Base-by-base conservation (phyloP, 805 yeast genomes). In the Cyberlindnera suaveolens region DNA sequence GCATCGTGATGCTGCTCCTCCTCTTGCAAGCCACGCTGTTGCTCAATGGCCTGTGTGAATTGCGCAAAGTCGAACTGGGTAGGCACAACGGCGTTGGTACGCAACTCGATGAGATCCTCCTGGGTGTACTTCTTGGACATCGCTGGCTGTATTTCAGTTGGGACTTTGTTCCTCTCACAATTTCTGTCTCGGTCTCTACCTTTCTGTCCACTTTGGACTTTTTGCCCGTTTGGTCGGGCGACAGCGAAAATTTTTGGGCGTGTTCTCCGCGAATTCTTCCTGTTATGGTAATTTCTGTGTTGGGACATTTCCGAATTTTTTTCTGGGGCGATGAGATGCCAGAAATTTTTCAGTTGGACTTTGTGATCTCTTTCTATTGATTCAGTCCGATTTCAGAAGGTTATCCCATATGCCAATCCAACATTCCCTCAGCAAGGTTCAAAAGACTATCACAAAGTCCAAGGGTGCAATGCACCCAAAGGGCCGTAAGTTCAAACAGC, bases 401-500 rank as follows among this genome's bases (percentile, higher is more conserved):
- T 14, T 10, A 10, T 14, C 31, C 26, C 36, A 6, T 4, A 55
- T 83, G 90, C 88, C 88, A 14, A 64, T 81, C 47, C 82, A 78
- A 15, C 85, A 84, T 56, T 78, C 78, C 47, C 68, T 86, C 41
- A 62, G 70, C 18, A 85, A 85, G 54, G 83, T 86, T 31, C 71
- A 75, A 50, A 82, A 82, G 64, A 70, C 73, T 51, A 64, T 80
- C 43, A 67, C 75, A 44, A 73, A 73, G 53, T 67, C 77, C 46
- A 77, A 74, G 34, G 77, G 75, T 36, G 68, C 75, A 32, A 67
- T 85, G 52, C 98, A 91, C 60, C 93, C 95, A 18, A 83, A 82
- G 57, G 96, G 97, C 9, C 75, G 96, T 42, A 91, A 89, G 63
- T 84, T 88, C 62, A 83, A 83, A 63, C 87, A 84, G 60, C 67